These are phyloP conservation scores for Aristolochia californica DNA, from an alignment of 164 flowering plant genomes.

Conservation along the genomic window DNA sequence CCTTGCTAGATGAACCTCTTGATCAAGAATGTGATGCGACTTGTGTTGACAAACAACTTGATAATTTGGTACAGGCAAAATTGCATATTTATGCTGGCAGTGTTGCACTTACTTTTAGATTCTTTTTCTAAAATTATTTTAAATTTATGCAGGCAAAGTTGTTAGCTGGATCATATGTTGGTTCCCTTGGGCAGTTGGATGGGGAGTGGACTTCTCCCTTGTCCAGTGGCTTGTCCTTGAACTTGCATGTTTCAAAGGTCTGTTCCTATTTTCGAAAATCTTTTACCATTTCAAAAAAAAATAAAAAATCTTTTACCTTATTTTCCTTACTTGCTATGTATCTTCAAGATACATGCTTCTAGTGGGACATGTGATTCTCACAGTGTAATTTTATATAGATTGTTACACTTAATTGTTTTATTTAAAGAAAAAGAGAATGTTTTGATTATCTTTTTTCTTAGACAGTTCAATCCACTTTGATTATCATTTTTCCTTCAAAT, in stretches of 20 bases:
- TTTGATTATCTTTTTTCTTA: too few species aligned
- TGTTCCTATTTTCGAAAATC: background rate
- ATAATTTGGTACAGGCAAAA: conserved; percentile 44
- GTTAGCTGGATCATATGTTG: conserved; percentile 79
- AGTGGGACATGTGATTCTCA: too few species aligned
- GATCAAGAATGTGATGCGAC: conserved; percentile 21
- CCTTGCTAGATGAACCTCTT: conserved; percentile 37
- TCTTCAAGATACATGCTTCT: too few species aligned
- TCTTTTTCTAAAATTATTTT: background rate
- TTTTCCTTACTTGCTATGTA: too few species aligned
- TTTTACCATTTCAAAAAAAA: background rate
- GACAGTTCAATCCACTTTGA: too few species aligned
- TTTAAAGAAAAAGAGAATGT: too few species aligned
- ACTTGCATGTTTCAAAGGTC: conserved; percentile 73
- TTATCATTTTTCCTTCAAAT: too few species aligned
- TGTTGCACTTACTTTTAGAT: background rate
- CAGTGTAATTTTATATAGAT: too few species aligned
- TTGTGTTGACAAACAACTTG: conserved; percentile 43
- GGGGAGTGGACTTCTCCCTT: conserved; percentile 51
- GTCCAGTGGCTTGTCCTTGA: conserved; percentile 39
- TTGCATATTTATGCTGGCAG: background rate
- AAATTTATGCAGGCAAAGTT: conserved; percentile 49
- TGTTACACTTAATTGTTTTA: too few species aligned
- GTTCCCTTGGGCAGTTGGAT: conserved; percentile 24
- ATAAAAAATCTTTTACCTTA: too few species aligned